phyloP scores from a whole-genome alignment of 192 early-diverging fungal species.

The Entrophospora sp. region DNA sequence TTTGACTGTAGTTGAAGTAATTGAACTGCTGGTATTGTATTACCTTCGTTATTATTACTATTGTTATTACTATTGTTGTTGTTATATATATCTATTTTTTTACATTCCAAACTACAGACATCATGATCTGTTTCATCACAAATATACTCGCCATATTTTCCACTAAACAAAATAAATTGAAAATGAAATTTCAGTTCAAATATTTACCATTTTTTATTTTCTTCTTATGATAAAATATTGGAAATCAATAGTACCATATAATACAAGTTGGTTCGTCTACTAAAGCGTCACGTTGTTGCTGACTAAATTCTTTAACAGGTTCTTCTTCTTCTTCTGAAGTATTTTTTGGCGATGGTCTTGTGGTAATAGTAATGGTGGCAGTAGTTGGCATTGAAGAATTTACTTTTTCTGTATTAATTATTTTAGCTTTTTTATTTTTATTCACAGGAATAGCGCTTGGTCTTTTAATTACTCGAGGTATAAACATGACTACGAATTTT shows the following conservation, averaged over 20 bases:
- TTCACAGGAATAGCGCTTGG: no score
- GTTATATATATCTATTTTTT: slow-evolving; percentile 5
- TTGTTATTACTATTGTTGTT: no score
- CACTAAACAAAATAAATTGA: neutral
- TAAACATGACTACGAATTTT: no score
- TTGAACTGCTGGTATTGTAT: no score
- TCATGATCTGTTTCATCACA: slow-evolving; percentile 10
- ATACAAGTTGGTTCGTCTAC: neutral
- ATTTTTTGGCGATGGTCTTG: no score
- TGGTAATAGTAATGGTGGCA: no score
- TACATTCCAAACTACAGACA: slow-evolving; percentile 12
- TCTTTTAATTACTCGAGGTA: no score
- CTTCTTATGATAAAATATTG: neutral
- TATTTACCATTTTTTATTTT: neutral
- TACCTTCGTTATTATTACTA: no score
- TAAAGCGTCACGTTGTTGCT: neutral
- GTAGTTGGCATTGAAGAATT: no score
- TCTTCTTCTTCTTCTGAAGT: neutral
- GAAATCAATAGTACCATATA: neutral
- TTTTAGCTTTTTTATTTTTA: no score
- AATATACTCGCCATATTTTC: slow-evolving; percentile 16
- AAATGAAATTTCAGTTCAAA: neutral
- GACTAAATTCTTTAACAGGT: neutral
- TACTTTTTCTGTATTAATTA: no score
- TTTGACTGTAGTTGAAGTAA: neutral